Base-by-base conservation (phyloP, 2,329 filamentous ascomycete genomes). In the Penicillium sp. region DNA sequence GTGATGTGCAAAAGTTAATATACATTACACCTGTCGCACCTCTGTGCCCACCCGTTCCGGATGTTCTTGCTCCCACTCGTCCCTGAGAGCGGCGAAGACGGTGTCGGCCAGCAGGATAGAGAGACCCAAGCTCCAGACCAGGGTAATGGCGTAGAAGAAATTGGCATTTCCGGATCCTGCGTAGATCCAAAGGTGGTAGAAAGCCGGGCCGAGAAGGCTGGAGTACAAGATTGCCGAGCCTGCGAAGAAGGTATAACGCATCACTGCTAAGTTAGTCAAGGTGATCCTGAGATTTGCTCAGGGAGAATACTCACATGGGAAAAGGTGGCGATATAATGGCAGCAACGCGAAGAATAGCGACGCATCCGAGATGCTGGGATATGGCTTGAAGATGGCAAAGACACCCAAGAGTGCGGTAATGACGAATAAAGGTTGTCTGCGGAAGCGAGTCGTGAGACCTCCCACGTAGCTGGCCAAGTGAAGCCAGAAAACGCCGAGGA, bases 161-260 rank as follows among this genome's bases (percentile, higher is more conserved):
- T 99, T 99, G 57, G 94, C 94, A 68, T 99, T 99, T 29, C 94
- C 94, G 55, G 92, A 96, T 48, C 94, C 94, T 2, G 94, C 94
- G 70, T 97, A 99, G 56, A 99, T 93, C 94, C 94, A 99, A 5
- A 99, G 80, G 71, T 99, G 88, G 72, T 97, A 96, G 72, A 99
- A 99, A 0, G 92, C 92, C 1, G 94, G 94, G 0, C 94, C 94
- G 0, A 99, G 82, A 60, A 96, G 87, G 3, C 88, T 89, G 24
- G 91, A 88, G 73, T 99, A 99, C 10, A 97, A 78, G 38, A 99
- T 81, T 2, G 89, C 89, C 0, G 92, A 87, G 1, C 89, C 83
- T 11, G 90, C 87, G 60, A 97, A 84, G 72, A 97, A 99, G 0
- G 89, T 89, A 74, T 97, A 97, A 45, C 94, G 86, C 85, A 97